These are phyloP conservation scores for Diutina siamensis DNA, from an alignment of 1,139 yeast genomes.

Conservation along the genomic window DNA sequence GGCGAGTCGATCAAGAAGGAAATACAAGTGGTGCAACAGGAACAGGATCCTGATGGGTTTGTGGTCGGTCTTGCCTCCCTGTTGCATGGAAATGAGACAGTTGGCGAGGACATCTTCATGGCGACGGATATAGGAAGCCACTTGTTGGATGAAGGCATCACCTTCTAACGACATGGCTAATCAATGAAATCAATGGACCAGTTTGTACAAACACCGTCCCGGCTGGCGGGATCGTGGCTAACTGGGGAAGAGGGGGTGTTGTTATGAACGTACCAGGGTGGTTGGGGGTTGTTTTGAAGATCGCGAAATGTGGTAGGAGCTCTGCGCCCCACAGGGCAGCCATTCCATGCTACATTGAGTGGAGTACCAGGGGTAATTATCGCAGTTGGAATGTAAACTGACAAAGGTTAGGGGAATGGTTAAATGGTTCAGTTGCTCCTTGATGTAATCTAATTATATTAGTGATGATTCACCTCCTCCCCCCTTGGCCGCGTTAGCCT, in stretches of 20 bases:
- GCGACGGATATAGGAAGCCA: constrained; percentile 28
- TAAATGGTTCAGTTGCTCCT: too few species aligned
- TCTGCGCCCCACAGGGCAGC: neutral
- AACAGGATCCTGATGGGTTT: constrained; percentile 46
- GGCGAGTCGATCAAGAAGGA: constrained; percentile 45
- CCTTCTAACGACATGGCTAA: constrained; percentile 23
- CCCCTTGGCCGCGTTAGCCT: too few species aligned
- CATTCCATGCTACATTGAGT: too few species aligned
- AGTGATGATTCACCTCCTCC: too few species aligned
- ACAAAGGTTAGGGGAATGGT: too few species aligned
- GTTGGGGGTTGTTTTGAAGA: neutral
- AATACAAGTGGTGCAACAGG: constrained; percentile 54
- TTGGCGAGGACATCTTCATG: constrained; percentile 37
- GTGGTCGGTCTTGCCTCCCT: constrained; percentile 19
- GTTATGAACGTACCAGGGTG: neutral
- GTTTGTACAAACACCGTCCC: neutral
- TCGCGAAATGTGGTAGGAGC: neutral
- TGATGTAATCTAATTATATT: too few species aligned
- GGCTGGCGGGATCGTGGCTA: neutral
- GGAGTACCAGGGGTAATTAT: too few species aligned
- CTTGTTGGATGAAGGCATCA: constrained; percentile 30
- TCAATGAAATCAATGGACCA: neutral
- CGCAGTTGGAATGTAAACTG: too few species aligned
- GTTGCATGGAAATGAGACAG: constrained; percentile 30
- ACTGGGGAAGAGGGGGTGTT: neutral